These are phyloP conservation scores for Fusarium verticillioides DNA, from an alignment of 2,329 filamentous ascomycete species.

Conservation along the genomic window DNA sequence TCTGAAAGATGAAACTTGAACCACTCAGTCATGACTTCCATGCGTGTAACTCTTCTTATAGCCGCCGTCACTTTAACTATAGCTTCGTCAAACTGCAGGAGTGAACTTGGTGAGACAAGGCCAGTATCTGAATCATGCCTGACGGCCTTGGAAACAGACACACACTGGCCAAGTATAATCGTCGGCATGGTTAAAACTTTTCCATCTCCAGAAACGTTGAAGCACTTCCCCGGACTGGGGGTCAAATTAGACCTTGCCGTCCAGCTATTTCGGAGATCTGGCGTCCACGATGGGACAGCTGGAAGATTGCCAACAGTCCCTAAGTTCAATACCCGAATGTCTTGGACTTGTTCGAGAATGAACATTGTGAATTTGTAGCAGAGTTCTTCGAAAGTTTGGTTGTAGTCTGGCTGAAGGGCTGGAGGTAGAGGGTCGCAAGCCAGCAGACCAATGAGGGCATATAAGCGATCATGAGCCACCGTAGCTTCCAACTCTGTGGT, in stretches of 20 bases:
- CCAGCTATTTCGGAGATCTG: constrained; percentile 17
- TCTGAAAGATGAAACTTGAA: background rate
- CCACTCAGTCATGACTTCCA: constrained; percentile 8
- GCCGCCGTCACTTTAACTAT: background rate
- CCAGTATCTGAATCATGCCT: fast-evolving
- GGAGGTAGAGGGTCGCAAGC: background rate
- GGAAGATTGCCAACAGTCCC: background rate
- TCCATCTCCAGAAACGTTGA: background rate
- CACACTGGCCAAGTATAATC: background rate
- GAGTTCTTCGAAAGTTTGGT: background rate
- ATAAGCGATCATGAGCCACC: constrained; percentile 16
- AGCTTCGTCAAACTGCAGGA: background rate
- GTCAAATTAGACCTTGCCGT: background rate
- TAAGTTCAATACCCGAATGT: constrained; percentile 1
- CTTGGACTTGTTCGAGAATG: background rate
- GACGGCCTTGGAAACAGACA: background rate
- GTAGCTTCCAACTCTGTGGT: constrained; percentile 21
- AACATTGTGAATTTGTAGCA: background rate
- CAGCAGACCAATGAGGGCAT: constrained; percentile 11
- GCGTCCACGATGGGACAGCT: background rate
- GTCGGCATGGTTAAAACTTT: background rate
- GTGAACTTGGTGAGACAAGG: fast-evolving
- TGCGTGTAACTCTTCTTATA: background rate
- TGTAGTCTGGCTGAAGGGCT: background rate
- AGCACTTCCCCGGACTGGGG: background rate